phyloP scores from a whole-genome alignment of 2,329 filamentous ascomycete species.

The Volutella citrinella region DNA sequence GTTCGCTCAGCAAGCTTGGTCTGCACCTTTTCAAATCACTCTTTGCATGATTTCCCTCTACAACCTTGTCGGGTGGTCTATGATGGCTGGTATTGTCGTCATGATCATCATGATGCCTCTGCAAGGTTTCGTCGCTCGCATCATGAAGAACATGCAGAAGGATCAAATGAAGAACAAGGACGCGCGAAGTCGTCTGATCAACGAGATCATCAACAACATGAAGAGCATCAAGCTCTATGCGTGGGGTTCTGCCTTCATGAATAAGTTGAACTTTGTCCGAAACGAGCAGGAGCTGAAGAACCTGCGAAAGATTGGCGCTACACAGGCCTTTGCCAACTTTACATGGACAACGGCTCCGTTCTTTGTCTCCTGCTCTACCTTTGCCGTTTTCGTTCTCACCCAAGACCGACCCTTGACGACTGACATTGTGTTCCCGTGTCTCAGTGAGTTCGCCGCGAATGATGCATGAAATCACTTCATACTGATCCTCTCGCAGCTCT shows the following conservation, averaged over 20 bases:
- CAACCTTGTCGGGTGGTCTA: conserved; percentile 88
- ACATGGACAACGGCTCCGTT: conserved; percentile 98
- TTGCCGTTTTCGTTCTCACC: conserved; percentile 88
- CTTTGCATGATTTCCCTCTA: conserved; percentile 96
- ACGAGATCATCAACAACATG: conserved; percentile 99
- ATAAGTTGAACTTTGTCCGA: conserved; percentile 90
- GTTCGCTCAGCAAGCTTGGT: conserved; percentile 94
- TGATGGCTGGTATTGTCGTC: conserved; percentile 90
- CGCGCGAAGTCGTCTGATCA: conserved; percentile 85
- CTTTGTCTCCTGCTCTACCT: conserved; percentile 94
- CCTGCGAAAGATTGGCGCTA: conserved; percentile 90
- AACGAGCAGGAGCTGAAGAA: conserved; percentile 97
- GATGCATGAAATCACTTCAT: not conserved
- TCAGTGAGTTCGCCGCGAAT: conserved; percentile 31
- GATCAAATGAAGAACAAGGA: conserved; percentile 99
- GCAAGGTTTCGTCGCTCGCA: conserved; percentile 84
- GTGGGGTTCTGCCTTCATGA: conserved; percentile 96
- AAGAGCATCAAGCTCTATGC: conserved; percentile 99
- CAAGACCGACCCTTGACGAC: conserved; percentile 79
- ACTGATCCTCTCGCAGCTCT: conserved; percentile 61
- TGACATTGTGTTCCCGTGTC: conserved; percentile 91
- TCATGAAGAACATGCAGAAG: conserved; percentile 95
- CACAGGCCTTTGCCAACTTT: conserved; percentile 92
- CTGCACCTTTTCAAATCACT: conserved; percentile 91
- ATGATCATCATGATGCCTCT: conserved; percentile 98